These are phyloP conservation scores for Tuber brumale DNA, from an alignment of 495 filamentous ascomycete genomes.

Conservation along the genomic window DNA sequence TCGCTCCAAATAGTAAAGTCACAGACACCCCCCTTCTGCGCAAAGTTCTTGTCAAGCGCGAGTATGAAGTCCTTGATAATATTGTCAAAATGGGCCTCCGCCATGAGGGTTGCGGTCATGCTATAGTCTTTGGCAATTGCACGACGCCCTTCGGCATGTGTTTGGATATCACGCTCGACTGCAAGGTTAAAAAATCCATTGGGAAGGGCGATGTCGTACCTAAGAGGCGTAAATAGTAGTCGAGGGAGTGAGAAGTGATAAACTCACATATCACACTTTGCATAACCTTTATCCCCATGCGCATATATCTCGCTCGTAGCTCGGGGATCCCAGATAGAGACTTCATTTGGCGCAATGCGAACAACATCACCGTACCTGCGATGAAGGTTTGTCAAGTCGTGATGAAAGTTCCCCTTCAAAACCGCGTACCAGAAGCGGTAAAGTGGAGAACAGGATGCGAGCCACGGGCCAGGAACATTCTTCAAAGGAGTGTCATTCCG, in stretches of 20 bases:
- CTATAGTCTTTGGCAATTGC: constrained; percentile 38
- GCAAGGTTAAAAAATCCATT: constrained; percentile 33
- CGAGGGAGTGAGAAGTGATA: background rate
- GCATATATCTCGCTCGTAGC: constrained; percentile 25
- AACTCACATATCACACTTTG: constrained; percentile 35
- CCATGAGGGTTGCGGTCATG: constrained; percentile 33
- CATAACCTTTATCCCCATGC: constrained; percentile 20
- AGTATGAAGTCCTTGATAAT: constrained; percentile 28
- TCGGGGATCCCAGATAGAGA: constrained; percentile 60
- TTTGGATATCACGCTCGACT: constrained; percentile 30
- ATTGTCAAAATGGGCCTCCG: constrained; percentile 31
- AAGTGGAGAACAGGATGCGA: constrained; percentile 33
- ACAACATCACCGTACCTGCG: constrained; percentile 67
- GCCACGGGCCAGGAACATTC: constrained; percentile 29
- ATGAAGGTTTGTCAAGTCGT: constrained; percentile 62
- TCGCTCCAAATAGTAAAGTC: constrained; percentile 36
- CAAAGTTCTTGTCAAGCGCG: constrained; percentile 37
- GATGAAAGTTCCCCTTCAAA: constrained; percentile 51
- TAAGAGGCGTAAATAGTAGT: background rate
- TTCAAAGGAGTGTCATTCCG: constrained; percentile 31
- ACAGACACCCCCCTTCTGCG: constrained; percentile 33
- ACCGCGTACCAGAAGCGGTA: constrained; percentile 36
- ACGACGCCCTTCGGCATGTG: constrained; percentile 29
- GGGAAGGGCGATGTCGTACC: constrained; percentile 34
- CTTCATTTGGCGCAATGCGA: constrained; percentile 60